Percentiles rank a stretch among this genome's conserved stretches.
Conservation (phyloP, 2,329 filamentous ascomycete species). For the Clonostachys rosea region DNA sequence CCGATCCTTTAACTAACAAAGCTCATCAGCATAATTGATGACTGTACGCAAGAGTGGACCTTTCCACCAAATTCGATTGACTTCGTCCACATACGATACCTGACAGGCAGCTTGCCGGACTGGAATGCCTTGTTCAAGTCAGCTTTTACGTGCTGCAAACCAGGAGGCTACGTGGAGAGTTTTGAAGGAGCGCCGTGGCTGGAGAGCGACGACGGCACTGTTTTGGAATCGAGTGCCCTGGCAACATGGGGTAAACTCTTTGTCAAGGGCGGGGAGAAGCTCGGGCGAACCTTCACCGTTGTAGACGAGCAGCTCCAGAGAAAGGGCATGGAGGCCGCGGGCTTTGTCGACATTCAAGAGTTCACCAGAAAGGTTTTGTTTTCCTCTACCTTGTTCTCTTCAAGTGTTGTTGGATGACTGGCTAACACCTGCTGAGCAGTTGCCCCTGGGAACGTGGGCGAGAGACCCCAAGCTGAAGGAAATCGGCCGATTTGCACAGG, state of each 20-base stretch:
- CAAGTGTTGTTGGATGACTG: conserved; percentile 33
- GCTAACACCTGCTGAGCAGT: conserved; percentile 32
- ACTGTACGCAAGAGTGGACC: conserved; percentile 34
- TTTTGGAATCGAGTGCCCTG: conserved; percentile 1
- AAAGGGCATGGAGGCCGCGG: conserved; percentile 6
- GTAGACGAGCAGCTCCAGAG: conserved; percentile 9
- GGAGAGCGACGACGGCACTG: conserved; percentile 4
- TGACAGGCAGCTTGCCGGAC: conserved; percentile 51
- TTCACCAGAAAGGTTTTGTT: conserved; percentile 2
- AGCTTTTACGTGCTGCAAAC: conserved; percentile 5
- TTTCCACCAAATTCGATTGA: conserved; percentile 39
- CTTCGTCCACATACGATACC: conserved; percentile 52
- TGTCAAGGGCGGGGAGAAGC: conserved; percentile 13
- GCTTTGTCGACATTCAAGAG: conserved; percentile 6
- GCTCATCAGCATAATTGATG: not conserved
- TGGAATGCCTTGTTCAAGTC: conserved; percentile 46
- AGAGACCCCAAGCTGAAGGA: conserved; percentile 32
- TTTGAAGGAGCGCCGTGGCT: conserved; percentile 2
- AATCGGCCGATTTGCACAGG: conserved; percentile 19
- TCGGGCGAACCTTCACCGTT: conserved; percentile 17
- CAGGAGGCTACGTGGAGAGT: conserved; percentile 8
- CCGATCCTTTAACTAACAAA: too few relatives aligned
- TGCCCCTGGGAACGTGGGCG: conserved; percentile 35
- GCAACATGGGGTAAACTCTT: conserved; percentile 11
- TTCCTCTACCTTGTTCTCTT: conserved; percentile 22